Conservation (phyloP, 305 asterid species). For the Fraxinus baroniana region DNA sequence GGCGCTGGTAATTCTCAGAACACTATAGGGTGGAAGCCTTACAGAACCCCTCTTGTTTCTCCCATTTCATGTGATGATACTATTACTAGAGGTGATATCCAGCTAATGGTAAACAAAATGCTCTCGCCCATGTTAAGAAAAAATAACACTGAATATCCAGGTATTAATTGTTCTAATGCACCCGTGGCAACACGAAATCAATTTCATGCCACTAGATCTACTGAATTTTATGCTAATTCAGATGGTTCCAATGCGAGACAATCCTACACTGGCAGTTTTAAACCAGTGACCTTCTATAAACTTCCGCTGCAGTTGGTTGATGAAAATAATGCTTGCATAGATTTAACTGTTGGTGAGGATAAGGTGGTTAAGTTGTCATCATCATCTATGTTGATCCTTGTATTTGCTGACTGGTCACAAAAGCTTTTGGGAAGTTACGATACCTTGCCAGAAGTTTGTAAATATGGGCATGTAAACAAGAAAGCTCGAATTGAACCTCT, state of each 20-base stretch:
- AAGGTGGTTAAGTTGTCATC: conserved; percentile 83
- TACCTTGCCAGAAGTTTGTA: conserved; percentile 84
- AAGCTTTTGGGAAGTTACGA: conserved; percentile 86
- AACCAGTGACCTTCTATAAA: conserved; percentile 45
- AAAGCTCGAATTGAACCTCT: conserved; percentile 96
- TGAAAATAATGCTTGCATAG: conserved; percentile 92
- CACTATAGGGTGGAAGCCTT: conserved; percentile 83
- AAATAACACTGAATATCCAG: conserved; percentile 35
- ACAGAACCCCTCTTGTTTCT: conserved; percentile 96
- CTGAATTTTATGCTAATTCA: conserved; percentile 38
- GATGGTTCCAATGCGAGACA: conserved; percentile 38
- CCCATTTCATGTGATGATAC: conserved; percentile 83
- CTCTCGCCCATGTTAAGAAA: conserved; percentile 80
- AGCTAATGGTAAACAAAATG: conserved; percentile 76
- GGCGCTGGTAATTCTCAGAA: conserved; percentile 72
- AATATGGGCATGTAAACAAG: conserved; percentile 72
- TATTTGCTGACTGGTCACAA: conserved; percentile 96
- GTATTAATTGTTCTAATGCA: conserved; percentile 34
- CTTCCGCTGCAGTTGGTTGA: conserved; percentile 95
- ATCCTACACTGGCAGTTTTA: conserved; percentile 49
- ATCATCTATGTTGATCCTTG: conserved; percentile 83
- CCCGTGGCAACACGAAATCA: conserved; percentile 38
- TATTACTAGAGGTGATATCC: conserved; percentile 79
- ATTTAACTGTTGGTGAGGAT: conserved; percentile 80
- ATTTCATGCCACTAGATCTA: conserved; percentile 30